These are phyloP conservation scores for Sordariomycetes sp. DNA, from an alignment of 2,329 filamentous ascomycete species.

Conservation along the genomic window DNA sequence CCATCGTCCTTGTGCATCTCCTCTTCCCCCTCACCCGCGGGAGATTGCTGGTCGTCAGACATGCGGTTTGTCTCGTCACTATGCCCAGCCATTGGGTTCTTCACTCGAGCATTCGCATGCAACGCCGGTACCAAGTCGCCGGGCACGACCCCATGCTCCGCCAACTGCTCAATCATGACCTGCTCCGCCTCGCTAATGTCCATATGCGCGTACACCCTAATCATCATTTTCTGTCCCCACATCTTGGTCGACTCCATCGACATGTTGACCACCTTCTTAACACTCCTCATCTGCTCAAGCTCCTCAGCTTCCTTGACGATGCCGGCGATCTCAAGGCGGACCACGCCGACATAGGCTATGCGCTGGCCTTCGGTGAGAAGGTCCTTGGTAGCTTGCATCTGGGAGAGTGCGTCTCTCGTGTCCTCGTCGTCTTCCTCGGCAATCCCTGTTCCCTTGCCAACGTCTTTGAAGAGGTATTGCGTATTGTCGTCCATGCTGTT, in stretches of 20 bases:
- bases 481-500: constrained; percentile 98
- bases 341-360: constrained; percentile 90
- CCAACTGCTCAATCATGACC: constrained; percentile 96
- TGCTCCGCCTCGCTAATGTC: constrained; percentile 87
- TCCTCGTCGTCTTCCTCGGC: constrained; percentile 72
- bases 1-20: background rate
- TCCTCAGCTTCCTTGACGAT: constrained; percentile 63
- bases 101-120: constrained; percentile 86
- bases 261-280: constrained; percentile 63
- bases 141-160: constrained; percentile 82
- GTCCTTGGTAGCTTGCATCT: constrained; percentile 94
- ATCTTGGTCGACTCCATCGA: constrained; percentile 76
- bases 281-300: constrained; percentile 51
- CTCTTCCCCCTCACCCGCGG: constrained; percentile 1
- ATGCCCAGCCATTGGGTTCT: constrained; percentile 68
- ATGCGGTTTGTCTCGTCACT: too few relatives aligned
- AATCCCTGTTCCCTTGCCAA: constrained; percentile 43
- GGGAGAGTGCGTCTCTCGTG: constrained; percentile 73
- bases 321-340: constrained; percentile 67
- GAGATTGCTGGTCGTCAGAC: too few relatives aligned
- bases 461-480: constrained; percentile 83
- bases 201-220: constrained; percentile 90
- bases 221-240: constrained; percentile 99
- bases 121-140: constrained; percentile 75
- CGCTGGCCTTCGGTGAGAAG: constrained; percentile 90